These are phyloP conservation scores for Penicillium cinerascens DNA, from an alignment of 495 filamentous ascomycete genomes.

Conservation along the genomic window DNA sequence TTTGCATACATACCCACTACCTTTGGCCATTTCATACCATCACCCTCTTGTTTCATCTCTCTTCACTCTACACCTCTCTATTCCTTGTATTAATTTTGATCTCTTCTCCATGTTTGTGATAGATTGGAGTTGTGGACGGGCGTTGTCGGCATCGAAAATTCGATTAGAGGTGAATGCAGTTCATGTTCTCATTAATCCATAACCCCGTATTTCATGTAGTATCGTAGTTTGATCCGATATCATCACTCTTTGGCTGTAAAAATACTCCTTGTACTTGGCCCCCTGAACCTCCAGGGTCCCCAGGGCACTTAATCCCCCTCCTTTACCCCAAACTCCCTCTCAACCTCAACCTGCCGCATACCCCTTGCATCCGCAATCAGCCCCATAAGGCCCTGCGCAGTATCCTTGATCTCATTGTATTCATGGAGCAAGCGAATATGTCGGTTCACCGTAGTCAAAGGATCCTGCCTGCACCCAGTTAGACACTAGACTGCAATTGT, in stretches of 20 bases:
- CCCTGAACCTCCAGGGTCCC: no score
- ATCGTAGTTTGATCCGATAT: no score
- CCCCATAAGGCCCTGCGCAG: slow-evolving; percentile 68
- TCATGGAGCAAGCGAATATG: slow-evolving; percentile 68
- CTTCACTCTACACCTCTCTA: background rate
- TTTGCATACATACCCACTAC: background rate
- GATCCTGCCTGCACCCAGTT: slow-evolving; percentile 22
- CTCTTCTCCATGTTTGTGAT: background rate
- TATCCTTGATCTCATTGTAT: slow-evolving; percentile 78
- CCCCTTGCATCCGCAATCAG: slow-evolving; percentile 69
- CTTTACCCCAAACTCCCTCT: slow-evolving; percentile 52
- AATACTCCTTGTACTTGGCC: no score
- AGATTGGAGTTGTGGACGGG: background rate
- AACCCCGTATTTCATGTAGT: no score
- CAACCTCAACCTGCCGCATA: slow-evolving; percentile 57
- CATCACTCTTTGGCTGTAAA: background rate
- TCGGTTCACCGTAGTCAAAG: slow-evolving; percentile 49
- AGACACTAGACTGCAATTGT: background rate
- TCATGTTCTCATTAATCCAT: background rate
- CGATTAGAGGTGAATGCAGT: background rate
- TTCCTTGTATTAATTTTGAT: slow-evolving; percentile 6
- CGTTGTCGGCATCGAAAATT: background rate
- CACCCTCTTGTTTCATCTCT: background rate
- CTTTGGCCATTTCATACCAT: background rate
- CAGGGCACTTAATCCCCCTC: slow-evolving; percentile 24